phyloP scores from a whole-genome alignment of 2,329 filamentous ascomycete species.

The Cryphonectria parasitica region DNA sequence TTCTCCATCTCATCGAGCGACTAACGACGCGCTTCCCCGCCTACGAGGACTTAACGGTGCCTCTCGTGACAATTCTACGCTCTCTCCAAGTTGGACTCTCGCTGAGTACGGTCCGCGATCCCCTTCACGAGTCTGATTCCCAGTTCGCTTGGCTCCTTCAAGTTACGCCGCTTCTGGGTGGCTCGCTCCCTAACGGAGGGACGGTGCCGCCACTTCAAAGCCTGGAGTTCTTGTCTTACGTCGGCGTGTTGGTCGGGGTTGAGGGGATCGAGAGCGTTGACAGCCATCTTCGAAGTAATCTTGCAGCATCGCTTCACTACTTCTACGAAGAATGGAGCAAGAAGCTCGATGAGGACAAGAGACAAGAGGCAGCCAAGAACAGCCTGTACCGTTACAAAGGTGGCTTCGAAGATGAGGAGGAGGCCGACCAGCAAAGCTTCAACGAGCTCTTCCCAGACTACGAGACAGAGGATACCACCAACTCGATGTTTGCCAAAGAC shows the following conservation, averaged over 20 bases:
- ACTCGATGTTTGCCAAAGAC: constrained; percentile 36
- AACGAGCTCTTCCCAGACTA: constrained; percentile 81
- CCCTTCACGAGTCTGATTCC: constrained; percentile 12
- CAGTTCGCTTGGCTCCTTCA: constrained; percentile 42
- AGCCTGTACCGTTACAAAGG: constrained; percentile 86
- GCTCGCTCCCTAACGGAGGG: constrained; percentile 39
- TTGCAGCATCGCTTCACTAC: constrained; percentile 70
- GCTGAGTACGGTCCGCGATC: constrained; percentile 44
- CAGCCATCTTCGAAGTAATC: constrained; percentile 49
- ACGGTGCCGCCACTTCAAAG: constrained; percentile 37
- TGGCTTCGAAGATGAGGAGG: constrained; percentile 75
- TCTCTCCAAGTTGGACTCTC: constrained; percentile 78
- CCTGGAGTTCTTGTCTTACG: constrained; percentile 56
- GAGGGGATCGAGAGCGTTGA: constrained; percentile 51
- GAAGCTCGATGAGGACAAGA: constrained; percentile 75
- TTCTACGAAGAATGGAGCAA: constrained; percentile 83
- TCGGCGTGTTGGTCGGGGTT: constrained; percentile 49
- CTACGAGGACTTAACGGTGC: constrained; percentile 84
- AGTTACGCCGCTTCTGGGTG: constrained; percentile 62
- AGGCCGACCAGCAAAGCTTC: constrained; percentile 74
- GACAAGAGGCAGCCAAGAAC: constrained; percentile 71
- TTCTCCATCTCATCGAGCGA: constrained; percentile 72
- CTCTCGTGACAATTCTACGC: constrained; percentile 77
- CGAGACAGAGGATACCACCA: constrained; percentile 55
- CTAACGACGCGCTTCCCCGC: constrained; percentile 71